phyloP scores from a whole-genome alignment of 179 eudicot species.

The Spergularia azorica region DNA sequence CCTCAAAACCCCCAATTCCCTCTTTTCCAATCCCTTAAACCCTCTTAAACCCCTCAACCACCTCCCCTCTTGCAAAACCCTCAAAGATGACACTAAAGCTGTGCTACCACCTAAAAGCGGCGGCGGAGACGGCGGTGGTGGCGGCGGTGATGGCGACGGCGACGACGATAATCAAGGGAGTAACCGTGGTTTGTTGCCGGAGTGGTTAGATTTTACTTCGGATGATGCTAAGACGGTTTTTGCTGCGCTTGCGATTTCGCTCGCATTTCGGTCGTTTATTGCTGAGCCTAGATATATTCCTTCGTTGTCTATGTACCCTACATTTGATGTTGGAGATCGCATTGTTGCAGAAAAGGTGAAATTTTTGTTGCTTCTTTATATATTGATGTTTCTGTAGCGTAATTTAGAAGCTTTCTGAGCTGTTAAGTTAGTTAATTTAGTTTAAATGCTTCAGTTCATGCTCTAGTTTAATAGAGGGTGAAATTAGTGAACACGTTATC shows the following conservation, averaged over 20 bases:
- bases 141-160: constrained; percentile 53
- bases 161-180: constrained; percentile 41
- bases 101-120: constrained; percentile 37
- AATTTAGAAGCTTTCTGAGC: not conserved
- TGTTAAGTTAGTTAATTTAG: not conserved
- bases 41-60: constrained; percentile 29
- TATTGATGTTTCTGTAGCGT: no score
- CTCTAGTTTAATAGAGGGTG: no score
- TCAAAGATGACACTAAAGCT: constrained; percentile 46
- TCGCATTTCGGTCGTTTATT: constrained; percentile 81
- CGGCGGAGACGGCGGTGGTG: constrained; percentile 49
- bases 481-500: constrained; percentile 54
- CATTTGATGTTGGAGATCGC: constrained; percentile 94
- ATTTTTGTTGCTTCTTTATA: not conserved
- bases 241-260: constrained; percentile 74
- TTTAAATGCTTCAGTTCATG: not conserved
- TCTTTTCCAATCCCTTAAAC: constrained; percentile 20
- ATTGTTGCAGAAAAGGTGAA: constrained; percentile 94
- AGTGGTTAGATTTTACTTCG: constrained; percentile 73
- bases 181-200: constrained; percentile 55
- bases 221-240: constrained; percentile 89
- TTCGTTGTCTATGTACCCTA: constrained; percentile 96
- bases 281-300: constrained; percentile 98
- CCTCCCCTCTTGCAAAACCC: constrained; percentile 43
- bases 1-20: constrained; percentile 35